Percentiles rank a stretch among this genome's conserved stretches.
phyloP scores from a whole-genome alignment of 2,329 filamentous ascomycete species.

The Rhinocladiella mackenziei region DNA sequence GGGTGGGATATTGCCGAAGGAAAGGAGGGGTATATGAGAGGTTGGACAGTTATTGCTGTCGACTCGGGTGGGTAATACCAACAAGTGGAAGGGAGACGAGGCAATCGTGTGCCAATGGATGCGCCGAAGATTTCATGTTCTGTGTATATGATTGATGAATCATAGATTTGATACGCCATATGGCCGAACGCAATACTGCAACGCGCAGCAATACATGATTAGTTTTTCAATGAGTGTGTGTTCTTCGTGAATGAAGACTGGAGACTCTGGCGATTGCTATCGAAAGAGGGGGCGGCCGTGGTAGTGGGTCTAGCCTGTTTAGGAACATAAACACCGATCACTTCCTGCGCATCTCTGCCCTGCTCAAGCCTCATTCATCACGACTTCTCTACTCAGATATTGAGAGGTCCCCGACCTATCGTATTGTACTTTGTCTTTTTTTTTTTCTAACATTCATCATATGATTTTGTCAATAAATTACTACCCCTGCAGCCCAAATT shows the following conservation, averaged over 20 bases:
- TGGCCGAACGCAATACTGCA: constrained; percentile 6
- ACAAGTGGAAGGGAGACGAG: not conserved
- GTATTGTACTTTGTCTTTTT: not conserved
- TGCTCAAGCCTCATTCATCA: not conserved
- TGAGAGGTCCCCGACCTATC: not conserved
- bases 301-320: constrained; percentile 9
- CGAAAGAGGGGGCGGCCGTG: not conserved
- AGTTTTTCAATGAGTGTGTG: too few species aligned
- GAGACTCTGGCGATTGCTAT: too few species aligned
- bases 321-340: constrained; percentile 4
- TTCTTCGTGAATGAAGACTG: too few species aligned
- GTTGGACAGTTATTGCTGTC: constrained; percentile 20
- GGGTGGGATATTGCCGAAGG: constrained; percentile 8
- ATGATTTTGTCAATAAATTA: not conserved
- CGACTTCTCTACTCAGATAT: not conserved
- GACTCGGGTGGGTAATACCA: constrained; percentile 16
- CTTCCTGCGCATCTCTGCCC: not conserved
- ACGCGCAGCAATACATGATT: constrained; percentile 18
- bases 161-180: constrained; percentile 19
- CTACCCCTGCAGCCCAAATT: not conserved
- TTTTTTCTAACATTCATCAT: too few species aligned
- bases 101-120: not conserved
- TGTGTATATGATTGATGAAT: constrained; percentile 23
- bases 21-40: not conserved
- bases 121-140: constrained; percentile 17